phyloP scores from a whole-genome alignment of 2,329 filamentous ascomycete genomes.

The Penicillium sp. region DNA sequence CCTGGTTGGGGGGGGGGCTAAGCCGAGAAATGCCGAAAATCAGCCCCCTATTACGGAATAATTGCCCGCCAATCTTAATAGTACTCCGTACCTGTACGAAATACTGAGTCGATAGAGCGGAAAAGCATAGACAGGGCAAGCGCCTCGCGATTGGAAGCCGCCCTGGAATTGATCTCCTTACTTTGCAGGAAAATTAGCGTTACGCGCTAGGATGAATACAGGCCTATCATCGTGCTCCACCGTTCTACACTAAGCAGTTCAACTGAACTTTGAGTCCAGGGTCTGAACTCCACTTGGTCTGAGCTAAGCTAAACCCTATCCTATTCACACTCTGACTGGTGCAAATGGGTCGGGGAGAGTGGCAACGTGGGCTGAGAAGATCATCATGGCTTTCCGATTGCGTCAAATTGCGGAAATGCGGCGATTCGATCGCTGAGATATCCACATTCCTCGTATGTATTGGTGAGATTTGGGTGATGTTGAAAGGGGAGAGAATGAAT shows the following conservation, averaged over 20 bases:
- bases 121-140: neutral
- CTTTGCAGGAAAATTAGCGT: neutral
- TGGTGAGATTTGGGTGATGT: neutral
- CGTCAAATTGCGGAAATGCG: neutral
- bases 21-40: neutral
- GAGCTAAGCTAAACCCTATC: constrained; percentile 1
- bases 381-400: neutral
- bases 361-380: neutral
- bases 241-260: neutral
- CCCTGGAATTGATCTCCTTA: neutral
- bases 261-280: neutral
- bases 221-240: neutral
- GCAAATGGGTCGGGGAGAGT: neutral
- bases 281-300: neutral
- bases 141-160: neutral
- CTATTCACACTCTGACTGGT: neutral
- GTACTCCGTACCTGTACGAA: neutral
- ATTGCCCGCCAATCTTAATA: neutral
- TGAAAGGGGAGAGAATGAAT: neutral
- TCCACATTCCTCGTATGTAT: neutral
- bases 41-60: neutral
- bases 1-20: neutral
- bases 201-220: neutral
- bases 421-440: neutral
- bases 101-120: neutral